Base-by-base conservation (phyloP, 129 eudicot species). In the Smallanthus sonchifolius region DNA sequence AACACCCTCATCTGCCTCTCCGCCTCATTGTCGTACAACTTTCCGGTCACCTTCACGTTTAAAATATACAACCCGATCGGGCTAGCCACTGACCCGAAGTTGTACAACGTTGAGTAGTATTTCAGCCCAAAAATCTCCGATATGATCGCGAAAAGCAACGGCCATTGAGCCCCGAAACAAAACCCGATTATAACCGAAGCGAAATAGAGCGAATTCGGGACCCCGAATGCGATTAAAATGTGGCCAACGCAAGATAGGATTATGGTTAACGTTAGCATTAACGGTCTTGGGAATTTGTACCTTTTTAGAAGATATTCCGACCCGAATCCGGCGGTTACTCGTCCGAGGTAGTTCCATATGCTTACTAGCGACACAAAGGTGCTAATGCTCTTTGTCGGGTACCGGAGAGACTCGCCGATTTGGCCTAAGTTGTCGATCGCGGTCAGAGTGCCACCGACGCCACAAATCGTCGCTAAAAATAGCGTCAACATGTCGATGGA, bases 101-200 rank as follows among this genome's bases (percentile, higher is more conserved):
- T 92, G 82, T 88, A 92, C 69, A 92, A 72, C 14, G 97, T 92
- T 4, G 97, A 88, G 82, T 88, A 92, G 49, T 92, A 92, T 65
- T 92, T 92, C 7, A 92, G 86, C 39, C 97, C 97, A 20, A 88
- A 92, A 10, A 92, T 81, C 76, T 92, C 97, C 2, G 97, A 92
- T 9, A 92, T 92, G 56, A 92, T 92, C 4, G 96, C 96, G 70
- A 88, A 92, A 13, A 92, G 97, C 55, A 88, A 73, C n/a, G 97
- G 97, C 97, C 97, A 92, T 71, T 92, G 97, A 1, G 97, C 97
- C 1, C 97, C 97, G 51, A 88, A 91, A 63, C 88, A 86, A 72
- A 91, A 91, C 16, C 97, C 97, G n/a, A 92, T 92, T 19, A 92
- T 79, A n/a, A 86, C 79, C 5, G 97, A 92, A 0, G 96, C 97